Evolutionary conservation across 1,139 yeast species (phyloP).

Genomic region (Hansenula lynferdii): DNA sequence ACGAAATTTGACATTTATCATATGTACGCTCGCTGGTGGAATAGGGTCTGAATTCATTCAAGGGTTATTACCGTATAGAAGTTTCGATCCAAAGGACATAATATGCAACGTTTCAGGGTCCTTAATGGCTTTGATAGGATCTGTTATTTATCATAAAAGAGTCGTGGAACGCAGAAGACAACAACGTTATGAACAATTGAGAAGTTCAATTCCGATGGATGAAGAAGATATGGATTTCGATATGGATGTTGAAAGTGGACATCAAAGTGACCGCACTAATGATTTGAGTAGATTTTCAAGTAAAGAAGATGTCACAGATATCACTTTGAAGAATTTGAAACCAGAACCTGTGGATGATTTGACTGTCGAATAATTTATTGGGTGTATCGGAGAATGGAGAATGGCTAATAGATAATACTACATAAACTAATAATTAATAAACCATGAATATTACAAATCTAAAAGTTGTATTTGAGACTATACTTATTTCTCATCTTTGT

Average conservation of each 20-base stretch:
- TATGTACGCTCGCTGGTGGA: conserved; percentile 43
- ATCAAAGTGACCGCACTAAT: conserved; percentile 12
- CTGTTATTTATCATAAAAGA: conserved; percentile 16
- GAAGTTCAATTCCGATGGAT: conserved; percentile 20
- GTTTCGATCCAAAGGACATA: conserved; percentile 47
- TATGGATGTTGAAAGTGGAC: conserved; percentile 20
- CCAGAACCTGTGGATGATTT: conserved; percentile 19
- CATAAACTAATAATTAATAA: no score
- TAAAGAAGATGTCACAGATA: conserved; percentile 17
- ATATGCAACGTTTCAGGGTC: conserved; percentile 35
- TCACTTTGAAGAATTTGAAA: conserved; percentile 13
- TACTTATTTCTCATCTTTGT: not conserved
- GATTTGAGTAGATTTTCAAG: conserved; percentile 22
- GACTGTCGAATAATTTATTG: conserved; percentile 20
- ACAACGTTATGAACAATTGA: conserved; percentile 18
- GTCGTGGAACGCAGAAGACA: conserved; percentile 16
- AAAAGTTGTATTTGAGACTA: no score
- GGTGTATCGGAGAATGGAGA: no score
- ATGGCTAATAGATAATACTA: no score
- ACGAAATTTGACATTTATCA: conserved; percentile 33
- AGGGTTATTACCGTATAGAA: conserved; percentile 36
- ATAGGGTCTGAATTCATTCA: conserved; percentile 50
- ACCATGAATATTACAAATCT: not conserved
- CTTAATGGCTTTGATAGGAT: conserved; percentile 15
- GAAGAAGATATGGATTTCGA: conserved; percentile 24